Conservation (phyloP, 495 filamentous ascomycete species). For the Trichocladium uniseriatum region DNA sequence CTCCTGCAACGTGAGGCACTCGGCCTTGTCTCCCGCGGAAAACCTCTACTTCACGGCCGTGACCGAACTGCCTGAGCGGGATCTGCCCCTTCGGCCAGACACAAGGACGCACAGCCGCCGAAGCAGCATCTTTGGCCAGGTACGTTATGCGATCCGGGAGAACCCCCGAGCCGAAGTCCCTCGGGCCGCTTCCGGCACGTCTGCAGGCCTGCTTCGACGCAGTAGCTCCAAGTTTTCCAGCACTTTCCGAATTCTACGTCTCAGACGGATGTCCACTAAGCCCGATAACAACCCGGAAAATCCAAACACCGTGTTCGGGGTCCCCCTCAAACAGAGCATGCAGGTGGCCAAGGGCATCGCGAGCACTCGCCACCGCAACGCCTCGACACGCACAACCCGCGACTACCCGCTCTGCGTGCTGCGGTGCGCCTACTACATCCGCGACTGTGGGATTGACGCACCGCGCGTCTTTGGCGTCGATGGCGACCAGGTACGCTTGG, state of each 20-base stretch:
- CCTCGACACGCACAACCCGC: constrained; percentile 28
- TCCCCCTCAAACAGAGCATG: constrained; percentile 31
- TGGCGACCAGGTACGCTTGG: constrained; percentile 25
- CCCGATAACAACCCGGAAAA: constrained; percentile 10
- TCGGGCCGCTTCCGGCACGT: not conserved
- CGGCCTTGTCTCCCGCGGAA: no score
- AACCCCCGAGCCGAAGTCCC: constrained; percentile 10
- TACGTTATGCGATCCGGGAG: constrained; percentile 9
- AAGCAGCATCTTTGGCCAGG: constrained; percentile 3
- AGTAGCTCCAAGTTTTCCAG: constrained; percentile 27
- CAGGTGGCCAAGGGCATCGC: constrained; percentile 31
- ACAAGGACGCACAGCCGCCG: constrained; percentile 1
- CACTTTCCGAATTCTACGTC: constrained; percentile 16
- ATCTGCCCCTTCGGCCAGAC: not conserved
- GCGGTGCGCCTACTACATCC: constrained; percentile 35
- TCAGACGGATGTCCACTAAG: constrained; percentile 1
- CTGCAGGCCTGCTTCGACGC: constrained; percentile 18
- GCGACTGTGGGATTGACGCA: constrained; percentile 25
- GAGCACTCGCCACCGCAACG: constrained; percentile 28
- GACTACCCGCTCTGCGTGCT: constrained; percentile 38
- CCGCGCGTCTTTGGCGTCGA: constrained; percentile 33
- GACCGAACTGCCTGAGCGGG: constrained; percentile 5
- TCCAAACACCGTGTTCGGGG: constrained; percentile 29
- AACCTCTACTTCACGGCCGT: constrained; percentile 5
- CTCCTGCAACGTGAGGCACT: no score